Evolutionary conservation across 352 stramenopile species (phyloP).

Genomic region (Globisporangium rhizosaccharum): DNA sequence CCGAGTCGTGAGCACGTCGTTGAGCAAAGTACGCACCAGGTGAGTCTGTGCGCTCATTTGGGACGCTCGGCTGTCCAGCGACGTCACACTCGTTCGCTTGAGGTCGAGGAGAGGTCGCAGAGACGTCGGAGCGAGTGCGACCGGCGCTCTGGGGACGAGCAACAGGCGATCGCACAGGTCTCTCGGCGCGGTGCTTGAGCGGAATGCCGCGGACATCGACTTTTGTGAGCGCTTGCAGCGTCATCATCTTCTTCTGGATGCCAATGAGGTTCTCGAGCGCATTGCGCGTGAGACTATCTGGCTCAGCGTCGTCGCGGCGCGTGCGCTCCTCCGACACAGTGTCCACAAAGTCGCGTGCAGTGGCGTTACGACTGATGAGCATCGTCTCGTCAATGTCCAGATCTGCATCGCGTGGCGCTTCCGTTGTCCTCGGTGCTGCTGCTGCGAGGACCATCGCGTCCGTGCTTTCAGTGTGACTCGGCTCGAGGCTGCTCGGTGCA

Average conservation of each 20-base stretch:
- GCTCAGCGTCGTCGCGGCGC: background rate
- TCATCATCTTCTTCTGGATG: constrained; percentile 13
- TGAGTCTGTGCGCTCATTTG: too few relatives aligned
- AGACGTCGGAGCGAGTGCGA: background rate
- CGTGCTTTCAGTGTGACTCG: background rate
- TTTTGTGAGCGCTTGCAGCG: constrained; percentile 8
- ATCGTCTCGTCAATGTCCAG: constrained; percentile 14
- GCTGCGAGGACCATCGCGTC: background rate
- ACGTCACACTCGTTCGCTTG: background rate
- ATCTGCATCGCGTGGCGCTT: constrained; percentile 2
- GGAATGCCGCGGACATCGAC: constrained; percentile 12
- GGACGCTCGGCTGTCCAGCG: too few relatives aligned
- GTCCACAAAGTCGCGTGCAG: background rate
- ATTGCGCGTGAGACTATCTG: constrained; percentile 6
- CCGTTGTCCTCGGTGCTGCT: background rate
- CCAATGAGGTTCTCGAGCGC: constrained; percentile 12
- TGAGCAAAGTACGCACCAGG: too few relatives aligned
- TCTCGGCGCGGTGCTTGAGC: constrained; percentile 4
- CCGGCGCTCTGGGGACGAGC: constrained; percentile 2
- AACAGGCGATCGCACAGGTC: background rate
- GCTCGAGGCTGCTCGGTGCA: too few relatives aligned
- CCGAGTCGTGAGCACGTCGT: too few relatives aligned
- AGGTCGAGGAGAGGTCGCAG: background rate
- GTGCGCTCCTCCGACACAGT: background rate
- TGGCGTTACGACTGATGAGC: constrained; percentile 5